Evolutionary conservation across 2,329 filamentous ascomycete genomes (phyloP).

Genomic region (Juglanconis juglandina): DNA sequence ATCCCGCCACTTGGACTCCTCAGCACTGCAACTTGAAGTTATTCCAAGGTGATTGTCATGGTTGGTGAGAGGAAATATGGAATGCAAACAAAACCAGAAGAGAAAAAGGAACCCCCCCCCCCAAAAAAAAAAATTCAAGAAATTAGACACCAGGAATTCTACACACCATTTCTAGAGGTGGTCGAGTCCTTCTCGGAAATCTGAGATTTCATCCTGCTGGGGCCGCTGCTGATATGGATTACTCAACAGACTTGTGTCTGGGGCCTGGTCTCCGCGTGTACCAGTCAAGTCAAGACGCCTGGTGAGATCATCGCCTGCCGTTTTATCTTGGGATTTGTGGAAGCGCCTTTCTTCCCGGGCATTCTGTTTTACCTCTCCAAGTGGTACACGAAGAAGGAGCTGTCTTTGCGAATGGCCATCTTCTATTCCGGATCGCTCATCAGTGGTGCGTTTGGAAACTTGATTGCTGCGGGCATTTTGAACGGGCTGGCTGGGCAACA

Average conservation of each 20-base stretch:
- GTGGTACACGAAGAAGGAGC: conserved; percentile 17
- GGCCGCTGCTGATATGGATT: neutral
- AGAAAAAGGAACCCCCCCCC: no score
- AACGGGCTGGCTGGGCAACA: conserved; percentile 8
- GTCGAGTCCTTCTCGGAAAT: neutral
- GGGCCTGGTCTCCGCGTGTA: conserved; percentile 25
- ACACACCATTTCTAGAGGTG: no score
- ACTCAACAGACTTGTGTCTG: conserved; percentile 4
- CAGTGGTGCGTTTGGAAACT: conserved; percentile 16
- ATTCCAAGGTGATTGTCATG: no score
- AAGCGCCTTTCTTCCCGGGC: conserved; percentile 41
- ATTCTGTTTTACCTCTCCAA: conserved; percentile 18
- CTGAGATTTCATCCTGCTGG: neutral
- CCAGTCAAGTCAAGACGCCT: conserved; percentile 31
- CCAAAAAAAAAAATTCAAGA: no score
- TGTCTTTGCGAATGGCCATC: conserved; percentile 16
- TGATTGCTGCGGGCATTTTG: conserved; percentile 16
- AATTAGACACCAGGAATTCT: no score
- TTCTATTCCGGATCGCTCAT: conserved; percentile 15
- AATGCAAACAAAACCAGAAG: no score
- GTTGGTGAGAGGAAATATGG: no score
- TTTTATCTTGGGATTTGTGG: conserved; percentile 37
- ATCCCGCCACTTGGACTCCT: neutral
- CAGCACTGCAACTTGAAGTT: neutral
- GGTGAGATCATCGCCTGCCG: conserved; percentile 32